Percentiles rank a stretch among this genome's conserved stretches.
These are phyloP conservation scores for Oxyria digyna DNA, from an alignment of 148 eudicot species.

Conservation along the genomic window DNA sequence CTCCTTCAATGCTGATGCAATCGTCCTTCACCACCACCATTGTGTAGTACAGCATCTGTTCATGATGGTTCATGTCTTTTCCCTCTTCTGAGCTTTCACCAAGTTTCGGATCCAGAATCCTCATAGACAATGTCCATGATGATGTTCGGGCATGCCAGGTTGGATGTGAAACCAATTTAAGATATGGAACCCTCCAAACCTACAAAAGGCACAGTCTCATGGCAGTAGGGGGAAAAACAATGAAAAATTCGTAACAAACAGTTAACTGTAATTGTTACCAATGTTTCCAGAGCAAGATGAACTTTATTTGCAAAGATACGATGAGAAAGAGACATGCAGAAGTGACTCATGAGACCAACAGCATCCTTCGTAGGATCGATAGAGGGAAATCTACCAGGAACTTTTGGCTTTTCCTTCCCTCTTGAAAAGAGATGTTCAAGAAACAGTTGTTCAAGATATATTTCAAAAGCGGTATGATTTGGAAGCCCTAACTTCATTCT, in stretches of 20 bases:
- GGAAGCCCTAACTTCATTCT: slow-evolving; percentile 34
- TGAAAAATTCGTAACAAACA: background rate
- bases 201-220: slow-evolving; percentile 11
- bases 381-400: slow-evolving; percentile 29
- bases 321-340: slow-evolving; percentile 88
- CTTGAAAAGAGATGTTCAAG: slow-evolving; percentile 60
- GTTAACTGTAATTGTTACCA: slow-evolving; percentile 33
- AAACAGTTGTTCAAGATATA: slow-evolving; percentile 69
- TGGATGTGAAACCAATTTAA: slow-evolving; percentile 70
- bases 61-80: slow-evolving; percentile 21
- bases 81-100: slow-evolving; percentile 28
- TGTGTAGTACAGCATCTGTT: slow-evolving; percentile 50
- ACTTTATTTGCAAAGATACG: slow-evolving; percentile 75
- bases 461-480: slow-evolving; percentile 47
- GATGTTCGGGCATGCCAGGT: slow-evolving; percentile 93
- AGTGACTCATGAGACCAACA: slow-evolving; percentile 68
- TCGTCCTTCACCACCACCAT: slow-evolving; percentile 85
- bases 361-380: slow-evolving; percentile 43
- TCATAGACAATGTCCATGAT: slow-evolving; percentile 72
- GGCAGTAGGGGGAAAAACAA: background rate
- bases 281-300: slow-evolving; percentile 53
- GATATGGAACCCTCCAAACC: slow-evolving; percentile 66
- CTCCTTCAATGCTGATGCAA: slow-evolving; percentile 75
- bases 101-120: slow-evolving; percentile 52
- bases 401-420: slow-evolving; percentile 35